Base-by-base conservation (phyloP, 192 early-diverging fungal species). In the Coemansia sp. region DNA sequence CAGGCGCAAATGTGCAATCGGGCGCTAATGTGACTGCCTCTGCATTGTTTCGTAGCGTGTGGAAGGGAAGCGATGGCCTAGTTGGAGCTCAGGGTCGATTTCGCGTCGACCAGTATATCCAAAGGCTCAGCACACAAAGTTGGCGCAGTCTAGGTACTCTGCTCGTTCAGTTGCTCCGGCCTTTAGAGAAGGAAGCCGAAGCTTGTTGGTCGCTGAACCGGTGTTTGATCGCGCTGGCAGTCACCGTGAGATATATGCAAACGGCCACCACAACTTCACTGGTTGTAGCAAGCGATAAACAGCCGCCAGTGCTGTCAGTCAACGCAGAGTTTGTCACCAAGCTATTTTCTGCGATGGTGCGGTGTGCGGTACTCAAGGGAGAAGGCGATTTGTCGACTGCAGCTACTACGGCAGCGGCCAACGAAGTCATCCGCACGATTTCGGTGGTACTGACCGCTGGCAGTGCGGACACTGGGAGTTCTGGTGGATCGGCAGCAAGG, bases 131-230 rank as follows among this genome's bases (percentile, higher is more conserved):
- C 5, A 9, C 36, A 10, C 74, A 76, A 3, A 43, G 29, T 13
- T 81, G 79, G 79, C 79, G 79, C 20, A 71, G 69, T 22, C 74
- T 81, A 15, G 79, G 79, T 0, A 38, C 70, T 33, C 68, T 81
- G 1, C 71, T 81, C 0, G 79, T 53, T 2, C 74, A 64, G 38
- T 64, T 81, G 7, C 36, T 62, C 6, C 55, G 41, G 64, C 63
- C 57, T 4, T 31, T 79, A 3, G 31, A 49, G 15, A 47, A 61
- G 31, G 38, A 71, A 7, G n/a, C 50, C 5, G 47, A 47, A 13
- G 61, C 24, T 12, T 15, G 27, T 11, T 55, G 53, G 53, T 55
- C 66, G 44, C 0, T 66, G 49, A 27, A 63, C 43, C 70, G 79
- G 27, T 60, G 70, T 22, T 20, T 68, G 3, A 31, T 53, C 2